Percentiles rank a stretch among this genome's conserved stretches.
Evolutionary conservation across 176 grass and related monocot genomes (phyloP).

Genomic region (Eragrostis curvula): DNA sequence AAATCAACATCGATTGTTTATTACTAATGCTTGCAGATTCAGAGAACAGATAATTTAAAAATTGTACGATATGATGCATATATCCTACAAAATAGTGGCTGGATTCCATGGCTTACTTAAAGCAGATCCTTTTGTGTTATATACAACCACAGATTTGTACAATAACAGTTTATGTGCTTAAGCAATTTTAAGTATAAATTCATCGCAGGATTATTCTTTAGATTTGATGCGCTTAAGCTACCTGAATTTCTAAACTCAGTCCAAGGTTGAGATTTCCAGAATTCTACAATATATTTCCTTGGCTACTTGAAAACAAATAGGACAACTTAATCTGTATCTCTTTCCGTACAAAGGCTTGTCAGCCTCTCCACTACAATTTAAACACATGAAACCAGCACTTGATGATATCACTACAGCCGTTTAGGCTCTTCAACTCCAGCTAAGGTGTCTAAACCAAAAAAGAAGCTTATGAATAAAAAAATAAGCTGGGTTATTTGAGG

Average conservation of each 20-base stretch:
- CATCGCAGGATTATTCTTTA: neutral
- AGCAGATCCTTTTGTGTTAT: neutral
- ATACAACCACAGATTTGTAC: neutral
- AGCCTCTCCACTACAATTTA: neutral
- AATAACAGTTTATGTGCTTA: neutral
- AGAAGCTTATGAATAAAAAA: neutral
- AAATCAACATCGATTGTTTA: neutral
- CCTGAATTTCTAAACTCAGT: neutral
- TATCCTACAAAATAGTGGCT: neutral
- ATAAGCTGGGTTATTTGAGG: neutral
- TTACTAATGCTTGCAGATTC: neutral
- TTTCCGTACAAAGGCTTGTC: neutral
- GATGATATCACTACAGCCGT: neutral
- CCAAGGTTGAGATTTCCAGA: neutral
- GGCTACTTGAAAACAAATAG: neutral
- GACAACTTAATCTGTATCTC: neutral
- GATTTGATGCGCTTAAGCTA: neutral
- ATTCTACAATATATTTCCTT: neutral
- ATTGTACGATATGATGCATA: neutral
- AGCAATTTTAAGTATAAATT: neutral
- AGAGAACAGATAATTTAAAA: neutral
- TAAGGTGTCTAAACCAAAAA: neutral
- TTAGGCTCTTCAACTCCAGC: neutral
- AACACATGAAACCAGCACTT: neutral
- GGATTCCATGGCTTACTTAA: conserved; percentile 1